Evolutionary conservation across 352 stramenopile genomes (phyloP), one percentile per base, ranked within the genome.

Genomic region (Globisporangium polare): DNA sequence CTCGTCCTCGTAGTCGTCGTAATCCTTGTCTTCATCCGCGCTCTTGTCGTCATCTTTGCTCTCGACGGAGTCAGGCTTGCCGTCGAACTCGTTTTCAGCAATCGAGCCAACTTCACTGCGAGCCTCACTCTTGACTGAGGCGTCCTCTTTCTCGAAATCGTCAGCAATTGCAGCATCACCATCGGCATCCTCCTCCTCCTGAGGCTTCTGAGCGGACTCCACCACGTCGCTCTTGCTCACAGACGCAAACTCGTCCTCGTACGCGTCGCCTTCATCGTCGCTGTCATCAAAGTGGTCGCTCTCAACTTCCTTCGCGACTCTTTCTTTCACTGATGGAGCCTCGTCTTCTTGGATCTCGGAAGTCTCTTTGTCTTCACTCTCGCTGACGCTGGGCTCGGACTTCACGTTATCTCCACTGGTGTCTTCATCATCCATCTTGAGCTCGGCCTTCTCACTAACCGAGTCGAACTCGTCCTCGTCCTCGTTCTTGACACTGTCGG

Each of bases 391-490:
- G 41, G n/a, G 7, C 9, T 52, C 24, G 12, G 18, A 43, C 15
- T 61, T 27, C 2, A 66, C 57, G 6, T 43, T 35, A 10, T 4
- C 26, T 15, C 68, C 57, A 10, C 51, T 55, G 7, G 49, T 33
- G 5, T 33, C 57, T 20, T 58, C 37, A 12, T 15, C 33, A 10
- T 62, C 24, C 2, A 20, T 35, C 22, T 53, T 15, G 10, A 31
- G 46, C 17, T 66, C 51, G 2, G 58, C 37, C 24, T 70, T 74
- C 18, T 67, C 69, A 2, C 59, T 73, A 0, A 69, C 50, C 1
- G 70, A 77, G 39, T 66, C 67, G 46, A 88, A 86, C 8, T 86
- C 77, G 18, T 87, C 74, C 3, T 72, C 66, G 39, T 78, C 72
- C 0, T 75, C 68, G 37, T 68, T 51, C 43, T 52, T 27, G 8